Base-by-base conservation (phyloP, 495 filamentous ascomycete species). In the Xylaria flabelliformis region DNA sequence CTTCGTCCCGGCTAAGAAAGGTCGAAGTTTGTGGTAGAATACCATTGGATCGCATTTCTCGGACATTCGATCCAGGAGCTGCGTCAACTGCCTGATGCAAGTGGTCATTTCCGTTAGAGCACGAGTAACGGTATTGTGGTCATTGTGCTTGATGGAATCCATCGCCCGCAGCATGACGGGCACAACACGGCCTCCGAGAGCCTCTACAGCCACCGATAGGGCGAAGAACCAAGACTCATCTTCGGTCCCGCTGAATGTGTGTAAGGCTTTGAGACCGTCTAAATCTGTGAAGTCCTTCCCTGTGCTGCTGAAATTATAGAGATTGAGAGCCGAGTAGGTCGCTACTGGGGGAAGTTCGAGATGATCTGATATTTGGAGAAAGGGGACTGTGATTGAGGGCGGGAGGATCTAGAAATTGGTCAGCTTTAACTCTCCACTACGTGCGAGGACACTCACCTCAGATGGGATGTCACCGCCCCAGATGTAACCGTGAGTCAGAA, bases 141-240 rank as follows among this genome's bases (percentile, higher is more conserved):
- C 88, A 58, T 86, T 86, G 36, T 74, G 62, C 10, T 88, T 84
- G 21, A 90, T 90, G 41, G 92, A 39, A 29, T 85, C 75, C 34
- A 98, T 93, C 3, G 95, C 94, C 59, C 86, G 81, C 1, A 97
- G 83, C 90, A 97, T 93, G 42, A 92, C 75, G 0, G 93, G 92
- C 55, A 98, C 89, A n/a, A 93, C 88, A 2, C 89, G 88, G 2
- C 88, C 95, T n/a, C 92, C 95, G 29, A 90, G 85, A 19, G 96
- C 92, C 81, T 98, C 95, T 72, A 98, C 97, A 50, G 95, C 95
- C 17, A 97, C 93, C 0, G 94, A 97, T 62, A 98, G 85, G n/a
- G 95, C 82, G 77, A 94, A 97, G 82, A 99, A 99, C 96, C 96
- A 98, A 74, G 96, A 95, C 77, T 99, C 96, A 81, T 97, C 94